phyloP scores from a whole-genome alignment of 257 asterid species.

The Cruciata laevipes region DNA sequence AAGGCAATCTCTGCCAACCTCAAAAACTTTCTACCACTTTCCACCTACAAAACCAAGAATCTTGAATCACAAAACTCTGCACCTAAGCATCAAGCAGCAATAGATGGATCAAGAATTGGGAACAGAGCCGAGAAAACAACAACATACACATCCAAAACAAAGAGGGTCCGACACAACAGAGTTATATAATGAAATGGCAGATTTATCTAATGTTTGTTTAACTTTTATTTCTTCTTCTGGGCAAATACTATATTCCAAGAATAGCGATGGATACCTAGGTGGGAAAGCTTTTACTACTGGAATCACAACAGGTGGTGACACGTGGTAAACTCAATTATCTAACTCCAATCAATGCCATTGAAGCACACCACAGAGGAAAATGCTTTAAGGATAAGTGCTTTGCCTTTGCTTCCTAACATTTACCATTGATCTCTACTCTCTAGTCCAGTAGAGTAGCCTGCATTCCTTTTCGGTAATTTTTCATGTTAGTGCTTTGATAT shows the following conservation, averaged over 20 bases:
- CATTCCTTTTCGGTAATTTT: not conserved
- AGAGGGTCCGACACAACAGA: constrained; percentile 14
- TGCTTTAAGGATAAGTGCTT: constrained; percentile 14
- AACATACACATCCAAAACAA: not conserved
- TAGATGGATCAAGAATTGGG: constrained; percentile 9
- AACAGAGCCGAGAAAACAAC: not conserved
- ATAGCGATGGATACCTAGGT: constrained; percentile 8
- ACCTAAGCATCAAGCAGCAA: not conserved
- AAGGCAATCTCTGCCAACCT: constrained; percentile 58
- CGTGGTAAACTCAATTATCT: constrained; percentile 77
- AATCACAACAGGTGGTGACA: constrained; percentile 39
- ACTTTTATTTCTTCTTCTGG: not conserved
- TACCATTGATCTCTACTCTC: not conserved
- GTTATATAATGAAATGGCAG: constrained; percentile 15
- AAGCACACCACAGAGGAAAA: constrained; percentile 16
- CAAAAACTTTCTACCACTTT: constrained; percentile 26
- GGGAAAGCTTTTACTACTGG: constrained; percentile 37
- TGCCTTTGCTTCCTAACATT: constrained; percentile 9
- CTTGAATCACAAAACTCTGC: constrained; percentile 23
- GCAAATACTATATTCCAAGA: constrained; percentile 5
- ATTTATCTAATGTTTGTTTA: constrained; percentile 11
- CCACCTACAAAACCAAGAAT: constrained; percentile 35
- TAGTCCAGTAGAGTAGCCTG: not conserved
- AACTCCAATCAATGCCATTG: constrained; percentile 64
- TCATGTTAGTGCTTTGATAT: not conserved